Conservation (phyloP, 2,329 filamentous ascomycete species). For the Botrytis aclada region DNA sequence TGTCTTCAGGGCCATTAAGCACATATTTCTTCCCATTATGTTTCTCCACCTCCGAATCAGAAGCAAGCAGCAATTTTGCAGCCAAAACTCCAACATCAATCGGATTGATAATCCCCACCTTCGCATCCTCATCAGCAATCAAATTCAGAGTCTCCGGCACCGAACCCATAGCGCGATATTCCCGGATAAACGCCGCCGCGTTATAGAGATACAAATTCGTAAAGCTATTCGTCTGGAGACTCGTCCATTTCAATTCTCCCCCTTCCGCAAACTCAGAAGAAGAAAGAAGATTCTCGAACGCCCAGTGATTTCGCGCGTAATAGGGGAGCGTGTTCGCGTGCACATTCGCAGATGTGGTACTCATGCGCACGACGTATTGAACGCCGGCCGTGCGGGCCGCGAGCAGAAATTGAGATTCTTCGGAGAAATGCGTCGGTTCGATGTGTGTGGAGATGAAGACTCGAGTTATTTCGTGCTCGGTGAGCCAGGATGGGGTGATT, state of each 20-base stretch:
- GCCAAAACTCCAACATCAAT: not conserved
- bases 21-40: not conserved
- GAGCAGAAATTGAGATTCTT: not conserved
- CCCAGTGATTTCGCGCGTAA: not conserved
- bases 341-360: not conserved
- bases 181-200: not conserved
- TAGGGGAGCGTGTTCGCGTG: not conserved
- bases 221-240: not conserved
- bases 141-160: not conserved
- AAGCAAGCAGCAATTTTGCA: not conserved
- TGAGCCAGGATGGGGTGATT: not conserved
- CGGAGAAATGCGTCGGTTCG: not conserved
- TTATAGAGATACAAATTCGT: not conserved
- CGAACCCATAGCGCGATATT: not conserved
- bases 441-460: not conserved
- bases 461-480: not conserved
- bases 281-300: not conserved
- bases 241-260: not conserved
- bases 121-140: not conserved
- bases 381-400: not conserved
- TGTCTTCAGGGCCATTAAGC: not conserved
- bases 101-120: not conserved
- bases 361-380: not conserved
- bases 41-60: not conserved
- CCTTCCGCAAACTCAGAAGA: not conserved